Conservation (phyloP, 2,329 filamentous ascomycete genomes). For the Penicillium sp. region DNA sequence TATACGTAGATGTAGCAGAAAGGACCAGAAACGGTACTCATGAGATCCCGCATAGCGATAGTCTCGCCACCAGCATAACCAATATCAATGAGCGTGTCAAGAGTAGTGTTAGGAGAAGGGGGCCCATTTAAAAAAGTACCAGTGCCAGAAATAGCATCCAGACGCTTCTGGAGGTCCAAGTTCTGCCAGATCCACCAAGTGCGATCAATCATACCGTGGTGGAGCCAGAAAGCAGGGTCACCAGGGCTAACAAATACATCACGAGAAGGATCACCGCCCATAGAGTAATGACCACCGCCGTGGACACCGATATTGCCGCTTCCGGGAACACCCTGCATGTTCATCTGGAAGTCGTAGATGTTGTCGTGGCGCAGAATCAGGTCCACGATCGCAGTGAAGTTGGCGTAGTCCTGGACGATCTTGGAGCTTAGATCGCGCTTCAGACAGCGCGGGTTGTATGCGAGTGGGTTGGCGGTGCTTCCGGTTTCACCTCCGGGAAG, state of each 20-base stretch:
- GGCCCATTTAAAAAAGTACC: constrained; percentile 48
- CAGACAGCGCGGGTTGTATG: constrained; percentile 35
- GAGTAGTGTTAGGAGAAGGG: constrained; percentile 45
- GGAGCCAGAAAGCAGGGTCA: constrained; percentile 51
- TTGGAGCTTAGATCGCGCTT: constrained; percentile 28
- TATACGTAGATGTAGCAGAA: constrained; percentile 50
- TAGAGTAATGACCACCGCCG: constrained; percentile 49
- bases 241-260: constrained; percentile 50
- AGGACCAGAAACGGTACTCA: constrained; percentile 47
- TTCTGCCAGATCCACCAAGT: constrained; percentile 55
- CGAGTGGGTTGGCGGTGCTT: constrained; percentile 18
- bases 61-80: constrained; percentile 37
- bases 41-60: constrained; percentile 41
- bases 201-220: constrained; percentile 52
- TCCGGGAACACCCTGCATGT: constrained; percentile 40
- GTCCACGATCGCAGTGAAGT: constrained; percentile 24
- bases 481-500: constrained; percentile 11
- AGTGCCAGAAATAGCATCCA: constrained; percentile 43
- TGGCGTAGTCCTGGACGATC: constrained; percentile 22
- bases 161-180: constrained; percentile 39
- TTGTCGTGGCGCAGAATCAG: constrained; percentile 24
- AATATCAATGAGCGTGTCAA: constrained; percentile 46
- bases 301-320: constrained; percentile 44
- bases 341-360: constrained; percentile 38
- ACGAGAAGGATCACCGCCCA: constrained; percentile 48